Conservation (phyloP, 2,329 filamentous ascomycete species). For the Tolypocladium cylindrosporum region DNA sequence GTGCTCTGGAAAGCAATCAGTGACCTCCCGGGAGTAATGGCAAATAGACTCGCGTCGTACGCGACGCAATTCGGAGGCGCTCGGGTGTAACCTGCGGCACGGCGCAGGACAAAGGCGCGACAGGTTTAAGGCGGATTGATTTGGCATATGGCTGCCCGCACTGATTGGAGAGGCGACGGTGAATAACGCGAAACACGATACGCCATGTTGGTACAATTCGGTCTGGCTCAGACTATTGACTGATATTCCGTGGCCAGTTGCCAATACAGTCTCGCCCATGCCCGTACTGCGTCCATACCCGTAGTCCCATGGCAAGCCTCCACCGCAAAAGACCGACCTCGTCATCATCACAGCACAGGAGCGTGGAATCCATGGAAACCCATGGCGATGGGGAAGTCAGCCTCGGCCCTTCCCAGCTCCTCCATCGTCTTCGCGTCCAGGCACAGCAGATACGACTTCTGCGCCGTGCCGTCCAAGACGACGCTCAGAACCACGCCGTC, state of each 20-base stretch:
- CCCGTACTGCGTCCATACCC: not conserved
- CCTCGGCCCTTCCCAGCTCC: conserved; percentile 55
- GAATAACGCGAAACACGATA: not conserved
- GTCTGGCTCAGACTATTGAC: not conserved
- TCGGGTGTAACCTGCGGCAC: conserved; percentile 38
- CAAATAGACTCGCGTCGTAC: not conserved
- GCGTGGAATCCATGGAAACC: conserved; percentile 55
- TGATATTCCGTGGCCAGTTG: too few relatives aligned
- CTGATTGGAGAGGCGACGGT: not conserved
- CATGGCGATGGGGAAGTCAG: conserved; percentile 48
- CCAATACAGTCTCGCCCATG: not conserved
- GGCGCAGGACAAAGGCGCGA: not conserved
- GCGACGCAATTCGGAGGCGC: not conserved
- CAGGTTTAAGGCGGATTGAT: not conserved
- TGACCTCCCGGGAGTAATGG: not conserved
- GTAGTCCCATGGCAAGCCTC: not conserved
- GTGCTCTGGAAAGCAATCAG: not conserved
- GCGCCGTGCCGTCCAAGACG: conserved; percentile 50
- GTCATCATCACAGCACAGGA: conserved; percentile 1
- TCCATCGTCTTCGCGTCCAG: conserved; percentile 52
- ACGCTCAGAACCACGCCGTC: conserved; percentile 53
- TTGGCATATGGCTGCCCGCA: not conserved
- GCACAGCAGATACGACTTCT: conserved; percentile 55
- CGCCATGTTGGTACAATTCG: not conserved
- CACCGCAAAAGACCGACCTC: not conserved